Evolutionary conservation across 345 rosid genomes (phyloP), one percentile per base, ranked within the genome.

Genomic region (Limnanthes douglasii): DNA sequence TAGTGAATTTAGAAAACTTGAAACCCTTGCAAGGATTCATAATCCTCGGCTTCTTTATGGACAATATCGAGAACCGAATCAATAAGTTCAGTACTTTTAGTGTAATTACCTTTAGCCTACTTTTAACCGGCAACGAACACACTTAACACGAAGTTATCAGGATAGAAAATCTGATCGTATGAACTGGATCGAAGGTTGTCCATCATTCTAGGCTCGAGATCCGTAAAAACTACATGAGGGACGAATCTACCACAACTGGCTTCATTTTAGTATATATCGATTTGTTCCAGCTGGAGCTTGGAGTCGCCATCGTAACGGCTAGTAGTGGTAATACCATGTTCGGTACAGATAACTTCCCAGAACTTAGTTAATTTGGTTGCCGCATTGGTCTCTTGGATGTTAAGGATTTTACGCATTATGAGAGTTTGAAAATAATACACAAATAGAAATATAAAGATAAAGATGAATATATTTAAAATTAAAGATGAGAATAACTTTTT

Each of bases 161-260:
- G n/a, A n/a, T n/a, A n/a, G n/a, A n/a, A n/a, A n/a, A n/a, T n/a
- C n/a, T n/a, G n/a, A n/a, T n/a, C 85, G 52, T 75, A 75, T 11
- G 77, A 71, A 0, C 80, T 80, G 19, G 76, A 72, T 65, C 85
- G 62, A 53, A 75, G 70, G 36, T 80, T 75, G 27, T 75, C 86
- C 86, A 75, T 75, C 45, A 80, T 75, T 4, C 86, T 77, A 0
- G 86, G 86, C 66, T 75, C 86, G 27, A 75, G 81, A 68, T 75
- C 86, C 86, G 72, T 72, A 12, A 75, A 50, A 3, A 75, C 77
- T 38, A 77, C 77, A 19, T 80, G 73, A 7, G 86, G 86, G 8
- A 75, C 80, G 37, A 68, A 72, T 21, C 86, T 53, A 0, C 86
- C 81, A 17, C 86, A 72, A 45, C 86, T 75, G 0, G 80, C 86